A percentile compares a stretch with the other conserved stretches of the same genome.
Conservation (phyloP, 83 land plant genomes). For the Picea mariana region DNA sequence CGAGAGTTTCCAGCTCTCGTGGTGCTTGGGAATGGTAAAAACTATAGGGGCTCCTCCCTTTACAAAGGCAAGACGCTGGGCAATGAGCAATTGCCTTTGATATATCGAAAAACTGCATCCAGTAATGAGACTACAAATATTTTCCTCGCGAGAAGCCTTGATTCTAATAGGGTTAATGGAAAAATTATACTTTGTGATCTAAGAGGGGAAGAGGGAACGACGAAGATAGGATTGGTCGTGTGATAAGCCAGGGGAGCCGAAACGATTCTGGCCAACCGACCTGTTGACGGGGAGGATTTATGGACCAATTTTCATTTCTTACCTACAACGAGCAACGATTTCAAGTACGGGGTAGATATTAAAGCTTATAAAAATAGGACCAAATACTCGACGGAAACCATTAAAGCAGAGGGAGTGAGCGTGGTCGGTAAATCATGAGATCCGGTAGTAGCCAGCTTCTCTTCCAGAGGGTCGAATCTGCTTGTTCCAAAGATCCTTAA, state of each 20-base stretch:
- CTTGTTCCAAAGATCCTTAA: conserved; percentile 21
- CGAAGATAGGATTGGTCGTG: too few species aligned
- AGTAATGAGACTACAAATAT: background rate
- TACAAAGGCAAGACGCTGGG: background rate
- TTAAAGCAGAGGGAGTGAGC: conserved; percentile 12
- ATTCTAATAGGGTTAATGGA: conserved; percentile 19
- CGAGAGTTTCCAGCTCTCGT: conserved; percentile 13
- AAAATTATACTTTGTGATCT: conserved; percentile 16
- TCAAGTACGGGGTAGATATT: background rate
- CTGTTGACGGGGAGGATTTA: too few species aligned
- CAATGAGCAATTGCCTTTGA: too few species aligned
- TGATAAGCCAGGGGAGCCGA: too few species aligned
- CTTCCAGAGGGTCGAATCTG: conserved; percentile 25
- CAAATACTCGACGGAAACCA: background rate
- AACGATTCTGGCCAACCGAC: too few species aligned
- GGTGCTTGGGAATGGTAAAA: conserved; percentile 45
- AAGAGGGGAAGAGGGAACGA: background rate
- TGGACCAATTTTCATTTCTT: too few species aligned
- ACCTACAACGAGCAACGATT: too few species aligned
- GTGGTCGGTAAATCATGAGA: conserved; percentile 21
- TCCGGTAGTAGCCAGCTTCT: conserved; percentile 29
- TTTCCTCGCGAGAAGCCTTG: conserved; percentile 34
- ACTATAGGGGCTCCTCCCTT: conserved; percentile 19
- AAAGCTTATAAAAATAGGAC: conserved; percentile 2
- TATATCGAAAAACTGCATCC: too few species aligned